Evolutionary conservation across 352 stramenopile genomes (phyloP).

Genomic region (Pythium rishiriense): DNA sequence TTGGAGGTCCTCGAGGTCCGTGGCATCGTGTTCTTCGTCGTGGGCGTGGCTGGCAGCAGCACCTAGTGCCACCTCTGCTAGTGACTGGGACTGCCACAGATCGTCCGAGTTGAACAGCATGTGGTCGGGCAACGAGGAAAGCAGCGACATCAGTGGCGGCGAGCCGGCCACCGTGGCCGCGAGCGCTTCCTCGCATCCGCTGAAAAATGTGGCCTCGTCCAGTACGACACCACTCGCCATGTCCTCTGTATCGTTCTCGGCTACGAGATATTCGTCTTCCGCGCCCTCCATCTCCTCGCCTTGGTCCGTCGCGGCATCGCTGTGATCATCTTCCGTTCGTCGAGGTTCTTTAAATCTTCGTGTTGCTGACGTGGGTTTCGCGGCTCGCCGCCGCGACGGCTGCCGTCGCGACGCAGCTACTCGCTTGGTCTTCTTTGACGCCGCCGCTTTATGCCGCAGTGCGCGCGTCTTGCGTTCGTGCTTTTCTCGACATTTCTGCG

Average conservation of each 20-base stretch:
- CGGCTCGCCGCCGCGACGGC: background rate
- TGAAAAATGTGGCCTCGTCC: constrained; percentile 14
- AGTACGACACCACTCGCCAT: background rate
- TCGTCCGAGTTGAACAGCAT: constrained; percentile 15
- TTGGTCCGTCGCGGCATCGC: background rate
- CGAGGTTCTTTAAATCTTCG: background rate
- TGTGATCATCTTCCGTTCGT: background rate
- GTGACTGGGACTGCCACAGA: constrained; percentile 19
- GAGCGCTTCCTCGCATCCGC: constrained; percentile 11
- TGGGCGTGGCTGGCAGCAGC: background rate
- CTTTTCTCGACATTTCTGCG: constrained; percentile 40
- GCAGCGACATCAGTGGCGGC: constrained; percentile 12
- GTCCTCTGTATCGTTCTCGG: background rate
- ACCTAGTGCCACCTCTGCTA: constrained; percentile 17
- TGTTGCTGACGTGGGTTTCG: background rate
- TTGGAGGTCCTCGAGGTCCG: constrained; percentile 18
- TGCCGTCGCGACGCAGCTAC: background rate
- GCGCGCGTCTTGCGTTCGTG: constrained; percentile 30
- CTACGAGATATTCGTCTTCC: background rate
- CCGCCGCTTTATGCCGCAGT: background rate
- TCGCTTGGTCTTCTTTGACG: constrained; percentile 17
- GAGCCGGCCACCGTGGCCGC: background rate
- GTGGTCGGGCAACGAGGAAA: constrained; percentile 14
- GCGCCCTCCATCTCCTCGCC: constrained; percentile 1
- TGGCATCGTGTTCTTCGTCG: constrained; percentile 7